Base-by-base conservation (phyloP, 176 grass and related monocot genomes). In the Carex scoparia region DNA sequence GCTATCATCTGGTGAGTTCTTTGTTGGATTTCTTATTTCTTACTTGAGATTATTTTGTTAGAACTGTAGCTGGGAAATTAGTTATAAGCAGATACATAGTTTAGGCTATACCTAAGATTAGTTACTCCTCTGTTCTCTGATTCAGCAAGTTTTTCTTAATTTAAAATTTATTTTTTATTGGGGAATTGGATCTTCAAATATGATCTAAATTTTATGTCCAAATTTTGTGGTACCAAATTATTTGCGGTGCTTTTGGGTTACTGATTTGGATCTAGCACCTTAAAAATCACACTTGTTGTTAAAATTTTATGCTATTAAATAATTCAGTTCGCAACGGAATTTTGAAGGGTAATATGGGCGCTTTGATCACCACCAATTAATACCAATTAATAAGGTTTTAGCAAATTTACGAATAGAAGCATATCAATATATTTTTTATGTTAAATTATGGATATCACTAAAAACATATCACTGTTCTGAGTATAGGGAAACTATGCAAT, bases 1-100 rank as follows among this genome's bases (percentile, higher is more conserved):
- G 85, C 83, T 95, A 66, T 70, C 87, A 32, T 53, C 85, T 84
- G 91, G 93, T 95, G 31, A 55, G 87, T 92, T 81, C 18, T 74
- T 66, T 66, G 10, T 35, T 32, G 6, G 42, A 13, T 74, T 74
- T 74, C 13, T 74, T 10, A 28, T 74, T 53, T 51, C 3, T 73
- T 54, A 76, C 4, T 13, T 57, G 49, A 33, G 73, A 51, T 78
- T 57, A 33, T 57, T 56, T 27, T 2, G 27, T 78, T 5, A 10
- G 68, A n/a, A 49, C 7, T 74, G 1, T 10, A 74, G 70, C 68
- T 27, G 9, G 18, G 23, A 46, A 71, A 51, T 51, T 74, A 10
- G 11, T 51, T 74, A 74, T 51, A 46, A 72, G 18, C 7, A 72
- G 38, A 72, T 23, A 28, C 3, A 53, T 51, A 74, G 7, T 49